Base-by-base conservation (phyloP, 2,329 filamentous ascomycete genomes). In the Aspergillus pseudoviridinutans region DNA sequence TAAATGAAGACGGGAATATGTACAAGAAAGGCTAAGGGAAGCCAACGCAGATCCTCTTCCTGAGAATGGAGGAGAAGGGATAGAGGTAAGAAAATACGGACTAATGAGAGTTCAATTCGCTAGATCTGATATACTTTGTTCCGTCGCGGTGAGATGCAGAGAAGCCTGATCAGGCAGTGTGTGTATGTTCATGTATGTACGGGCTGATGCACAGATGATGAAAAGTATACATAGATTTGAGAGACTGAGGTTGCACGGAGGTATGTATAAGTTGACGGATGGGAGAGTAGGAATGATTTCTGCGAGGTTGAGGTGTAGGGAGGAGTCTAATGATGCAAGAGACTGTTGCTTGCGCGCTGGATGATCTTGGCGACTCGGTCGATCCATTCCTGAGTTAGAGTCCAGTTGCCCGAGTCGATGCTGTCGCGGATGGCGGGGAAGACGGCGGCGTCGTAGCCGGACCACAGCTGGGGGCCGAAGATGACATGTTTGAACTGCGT, bases 401-500 rank as follows among this genome's bases (percentile, higher is more conserved):
- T 78, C 89, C 88, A 92, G 66, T 96, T 84, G 27, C 84, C 83
- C 3, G 80, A 82, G 60, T 89, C 84, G 44, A 97, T 80, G 8
- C 88, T 87, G 68, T 97, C 92, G 56, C 91, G 83, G 56, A 97
- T 89, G n/a, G 87, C 88, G 0, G 93, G 93, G 76, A 95, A 95
- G 60, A 84, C 84, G 0, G 84, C 83, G 56, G 84, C 83, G 32
- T 88, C 83, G 63, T 87, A 84, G 41, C 83, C 85, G 35, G 87
- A 87, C 88, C 91, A 92, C 2, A 85, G 79, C 68, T 91, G 85
- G 0, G 94, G 94, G 1, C 90, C 93, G 71, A 92, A 96, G 56
- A 99, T 78, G 68, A 95, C 83, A 74, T 97, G 94, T 74, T 95
- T 96, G 81, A 92, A 99, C 76, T 97, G 94, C 4, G 89, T 90